Percentiles rank a stretch among this genome's conserved stretches.
Evolutionary conservation across 345 rosid genomes (phyloP).

Genomic region (Rhodamnia rubescens): DNA sequence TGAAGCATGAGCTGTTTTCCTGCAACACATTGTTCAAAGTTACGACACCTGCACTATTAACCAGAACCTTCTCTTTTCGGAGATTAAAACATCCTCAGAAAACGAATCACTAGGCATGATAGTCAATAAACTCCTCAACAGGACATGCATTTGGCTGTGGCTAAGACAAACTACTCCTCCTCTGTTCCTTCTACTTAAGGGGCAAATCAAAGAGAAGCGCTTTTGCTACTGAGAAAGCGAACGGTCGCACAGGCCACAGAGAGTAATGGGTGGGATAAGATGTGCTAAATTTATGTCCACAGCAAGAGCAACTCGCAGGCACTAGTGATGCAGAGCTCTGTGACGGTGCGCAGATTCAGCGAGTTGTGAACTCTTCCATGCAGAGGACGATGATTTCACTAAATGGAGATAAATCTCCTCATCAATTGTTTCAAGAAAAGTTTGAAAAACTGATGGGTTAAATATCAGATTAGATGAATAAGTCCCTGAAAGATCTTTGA

Average conservation of each 20-base stretch:
- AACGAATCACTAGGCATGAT: not conserved
- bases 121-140: not conserved
- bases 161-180: not conserved
- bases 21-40: constrained; percentile 9
- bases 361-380: not conserved
- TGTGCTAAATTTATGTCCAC: not conserved
- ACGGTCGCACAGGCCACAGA: no score
- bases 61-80: not conserved
- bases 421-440: not conserved
- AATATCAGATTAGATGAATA: not conserved
- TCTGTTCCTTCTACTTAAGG: not conserved
- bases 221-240: no score
- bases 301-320: not conserved
- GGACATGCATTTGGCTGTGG: not conserved
- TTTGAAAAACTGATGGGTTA: not conserved
- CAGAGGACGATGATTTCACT: not conserved
- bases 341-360: fast-evolving
- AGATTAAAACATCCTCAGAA: not conserved
- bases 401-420: not conserved
- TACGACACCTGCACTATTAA: not conserved
- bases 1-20: constrained; percentile 85
- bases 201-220: no score
- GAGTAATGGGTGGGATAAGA: no score
- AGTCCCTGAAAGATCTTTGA: not conserved
- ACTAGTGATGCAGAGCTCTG: not conserved